phyloP scores from a whole-genome alignment of 805 yeast genomes.

The Kazachstania kunashirensis region DNA sequence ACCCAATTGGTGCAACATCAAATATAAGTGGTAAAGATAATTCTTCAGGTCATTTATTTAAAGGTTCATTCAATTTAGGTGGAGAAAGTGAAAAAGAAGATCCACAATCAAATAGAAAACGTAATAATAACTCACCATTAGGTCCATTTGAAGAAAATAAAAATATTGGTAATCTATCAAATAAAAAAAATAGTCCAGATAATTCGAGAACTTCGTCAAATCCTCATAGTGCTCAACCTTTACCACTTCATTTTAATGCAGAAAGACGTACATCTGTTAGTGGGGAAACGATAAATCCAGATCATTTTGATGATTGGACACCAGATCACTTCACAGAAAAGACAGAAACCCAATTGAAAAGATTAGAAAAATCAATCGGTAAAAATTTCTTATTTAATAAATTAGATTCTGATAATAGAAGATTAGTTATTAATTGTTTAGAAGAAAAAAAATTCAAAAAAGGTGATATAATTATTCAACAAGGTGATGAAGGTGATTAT shows the following conservation, averaged over 20 bases:
- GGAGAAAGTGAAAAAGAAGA: neutral
- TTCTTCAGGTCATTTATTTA: slow-evolving; percentile 2
- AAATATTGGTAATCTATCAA: neutral
- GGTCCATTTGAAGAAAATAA: slow-evolving; percentile 1
- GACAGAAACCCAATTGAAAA: slow-evolving; percentile 50
- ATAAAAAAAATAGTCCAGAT: neutral
- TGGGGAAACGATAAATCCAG: slow-evolving; percentile 80
- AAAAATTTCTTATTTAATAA: slow-evolving; percentile 79
- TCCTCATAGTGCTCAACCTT: neutral
- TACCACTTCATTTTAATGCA: slow-evolving; percentile 48
- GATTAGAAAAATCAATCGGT: slow-evolving; percentile 62
- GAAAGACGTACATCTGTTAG: slow-evolving; percentile 83
- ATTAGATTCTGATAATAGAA: slow-evolving; percentile 67
- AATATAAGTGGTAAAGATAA: neutral
- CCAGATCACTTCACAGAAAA: slow-evolving; percentile 50
- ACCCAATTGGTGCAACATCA: neutral
- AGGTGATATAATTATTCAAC: slow-evolving; percentile 39
- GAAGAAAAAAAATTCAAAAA: slow-evolving; percentile 55
- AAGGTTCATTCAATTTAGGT: slow-evolving; percentile 3
- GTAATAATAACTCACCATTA: slow-evolving; percentile 3
- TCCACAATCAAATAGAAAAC: slow-evolving; percentile 1
- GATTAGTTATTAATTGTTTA: slow-evolving; percentile 74
- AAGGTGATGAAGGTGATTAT: slow-evolving; percentile 22
- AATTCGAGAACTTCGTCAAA: neutral
- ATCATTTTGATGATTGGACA: slow-evolving; percentile 66